A percentile compares a stretch with the other conserved stretches of the same genome.
These are phyloP conservation scores for Diaporthe sp. DNA, from an alignment of 2,329 filamentous ascomycete species.

Conservation along the genomic window DNA sequence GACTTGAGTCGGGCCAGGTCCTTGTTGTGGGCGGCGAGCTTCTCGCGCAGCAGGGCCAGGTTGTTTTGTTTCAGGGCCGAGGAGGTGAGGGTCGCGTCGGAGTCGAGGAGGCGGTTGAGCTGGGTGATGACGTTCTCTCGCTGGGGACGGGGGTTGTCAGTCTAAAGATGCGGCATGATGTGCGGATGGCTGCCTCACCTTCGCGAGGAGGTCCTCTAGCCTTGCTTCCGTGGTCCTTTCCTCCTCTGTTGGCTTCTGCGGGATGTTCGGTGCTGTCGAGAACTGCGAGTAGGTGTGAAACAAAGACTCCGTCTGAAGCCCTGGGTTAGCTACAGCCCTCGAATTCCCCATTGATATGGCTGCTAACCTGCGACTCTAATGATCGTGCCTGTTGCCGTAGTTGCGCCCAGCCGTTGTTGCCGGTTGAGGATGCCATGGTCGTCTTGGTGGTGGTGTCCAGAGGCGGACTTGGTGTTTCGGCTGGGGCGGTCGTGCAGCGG, in stretches of 20 bases:
- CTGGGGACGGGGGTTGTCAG: constrained; percentile 56
- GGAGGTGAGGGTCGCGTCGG: constrained; percentile 85
- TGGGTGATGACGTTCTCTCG: constrained; percentile 85
- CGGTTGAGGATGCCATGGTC: constrained; percentile 62
- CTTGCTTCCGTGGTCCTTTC: constrained; percentile 83
- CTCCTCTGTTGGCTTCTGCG: constrained; percentile 85
- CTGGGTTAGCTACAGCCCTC: constrained; percentile 22
- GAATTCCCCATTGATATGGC: neutral
- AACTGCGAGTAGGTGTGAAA: constrained; percentile 94
- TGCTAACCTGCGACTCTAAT: constrained; percentile 85
- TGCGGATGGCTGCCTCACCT: constrained; percentile 59
- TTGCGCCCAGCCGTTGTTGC: constrained; percentile 85
- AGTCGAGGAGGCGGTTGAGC: constrained; percentile 90
- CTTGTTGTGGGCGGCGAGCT: constrained; percentile 85
- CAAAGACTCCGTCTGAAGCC: constrained; percentile 79
- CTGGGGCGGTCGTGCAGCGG: neutral
- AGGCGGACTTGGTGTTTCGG: neutral
- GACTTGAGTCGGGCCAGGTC: constrained; percentile 82
- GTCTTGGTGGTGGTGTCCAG: constrained; percentile 26
- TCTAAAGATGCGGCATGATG: neutral
- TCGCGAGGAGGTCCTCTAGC: constrained; percentile 85
- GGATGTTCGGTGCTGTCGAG: constrained; percentile 81
- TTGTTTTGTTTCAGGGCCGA: constrained; percentile 99
- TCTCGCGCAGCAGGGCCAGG: constrained; percentile 88
- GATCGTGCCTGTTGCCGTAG: constrained; percentile 90